A percentile compares a stretch with the other conserved stretches of the same genome.
Evolutionary conservation across 2,329 filamentous ascomycete species (phyloP).

Genomic region (Hypoxylon sp.): DNA sequence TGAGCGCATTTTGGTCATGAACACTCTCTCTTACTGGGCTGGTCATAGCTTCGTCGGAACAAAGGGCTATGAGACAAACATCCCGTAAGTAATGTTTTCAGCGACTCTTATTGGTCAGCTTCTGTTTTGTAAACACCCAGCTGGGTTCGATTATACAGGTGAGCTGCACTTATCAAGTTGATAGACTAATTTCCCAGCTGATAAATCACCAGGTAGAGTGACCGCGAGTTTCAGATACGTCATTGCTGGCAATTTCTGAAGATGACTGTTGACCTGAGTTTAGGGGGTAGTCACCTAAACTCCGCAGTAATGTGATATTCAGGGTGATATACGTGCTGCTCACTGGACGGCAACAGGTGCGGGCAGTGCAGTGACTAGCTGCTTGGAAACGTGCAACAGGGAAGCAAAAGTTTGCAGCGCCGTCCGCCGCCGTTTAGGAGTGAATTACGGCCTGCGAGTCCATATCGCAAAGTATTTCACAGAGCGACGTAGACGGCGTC

Average conservation of each 20-base stretch:
- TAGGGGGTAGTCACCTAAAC: not conserved
- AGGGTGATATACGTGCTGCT: not conserved
- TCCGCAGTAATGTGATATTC: not conserved
- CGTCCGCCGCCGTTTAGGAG: slow-evolving; percentile 22
- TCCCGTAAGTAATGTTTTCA: slow-evolving; percentile 12
- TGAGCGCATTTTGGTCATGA: slow-evolving; percentile 4
- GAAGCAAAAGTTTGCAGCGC: slow-evolving; percentile 7
- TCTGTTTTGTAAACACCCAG: slow-evolving; percentile 10
- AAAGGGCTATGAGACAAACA: slow-evolving; percentile 33
- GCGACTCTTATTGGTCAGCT: slow-evolving; percentile 20
- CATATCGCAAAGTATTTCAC: slow-evolving; percentile 25
- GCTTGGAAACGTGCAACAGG: slow-evolving; percentile 15
- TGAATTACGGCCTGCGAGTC: slow-evolving; percentile 6
- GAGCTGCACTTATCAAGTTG: not conserved
- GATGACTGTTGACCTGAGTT: slow-evolving; percentile 1
- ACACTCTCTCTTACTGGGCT: slow-evolving; percentile 15
- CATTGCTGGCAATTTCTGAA: not conserved
- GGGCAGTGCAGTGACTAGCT: not conserved
- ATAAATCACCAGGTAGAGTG: not conserved
- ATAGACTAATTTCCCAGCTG: slow-evolving; percentile 6
- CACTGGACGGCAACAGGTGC: not conserved
- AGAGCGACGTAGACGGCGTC: slow-evolving; percentile 4
- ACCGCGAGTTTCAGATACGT: slow-evolving; percentile 3
- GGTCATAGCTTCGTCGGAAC: slow-evolving; percentile 12
- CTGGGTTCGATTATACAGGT: slow-evolving; percentile 10